Percentiles rank a stretch among this genome's conserved stretches.
Evolutionary conservation across 805 yeast genomes (phyloP).

Genomic region (Clavispora vitiphila): DNA sequence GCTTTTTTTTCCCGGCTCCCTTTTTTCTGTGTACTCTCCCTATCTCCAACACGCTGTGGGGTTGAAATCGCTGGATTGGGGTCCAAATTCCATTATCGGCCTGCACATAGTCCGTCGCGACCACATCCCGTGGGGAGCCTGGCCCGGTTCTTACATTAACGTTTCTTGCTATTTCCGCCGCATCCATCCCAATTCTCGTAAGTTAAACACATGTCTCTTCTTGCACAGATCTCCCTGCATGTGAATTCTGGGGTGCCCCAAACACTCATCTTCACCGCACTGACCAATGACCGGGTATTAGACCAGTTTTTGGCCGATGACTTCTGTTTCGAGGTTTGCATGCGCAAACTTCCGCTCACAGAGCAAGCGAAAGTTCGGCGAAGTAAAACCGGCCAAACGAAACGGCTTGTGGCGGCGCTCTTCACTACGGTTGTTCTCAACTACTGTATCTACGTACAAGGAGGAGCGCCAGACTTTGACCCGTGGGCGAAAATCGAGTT

Average conservation of each 20-base stretch:
- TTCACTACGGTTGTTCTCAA: conserved; percentile 42
- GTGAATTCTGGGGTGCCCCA: background rate
- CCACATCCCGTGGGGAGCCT: too few species aligned
- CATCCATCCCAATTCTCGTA: background rate
- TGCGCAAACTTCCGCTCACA: conserved; percentile 41
- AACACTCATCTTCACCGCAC: conserved; percentile 12
- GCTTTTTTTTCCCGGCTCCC: too few species aligned
- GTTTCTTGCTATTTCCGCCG: too few species aligned
- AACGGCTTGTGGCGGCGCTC: conserved; percentile 42
- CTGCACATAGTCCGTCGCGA: background rate
- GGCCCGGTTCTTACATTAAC: too few species aligned
- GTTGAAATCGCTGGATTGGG: background rate
- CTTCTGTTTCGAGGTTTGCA: conserved; percentile 43
- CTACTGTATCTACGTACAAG: conserved; percentile 15
- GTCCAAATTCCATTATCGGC: background rate
- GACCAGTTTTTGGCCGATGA: conserved; percentile 18
- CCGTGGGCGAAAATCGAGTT: conserved; percentile 25
- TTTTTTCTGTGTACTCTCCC: too few species aligned
- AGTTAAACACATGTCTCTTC: background rate
- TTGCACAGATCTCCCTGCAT: background rate
- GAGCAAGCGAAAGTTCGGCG: conserved; percentile 39
- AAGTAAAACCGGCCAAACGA: conserved; percentile 27
- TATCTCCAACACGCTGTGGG: too few species aligned
- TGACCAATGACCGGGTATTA: conserved; percentile 6
- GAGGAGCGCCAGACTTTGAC: conserved; percentile 7